Evolutionary conservation across 2,329 filamentous ascomycete species (phyloP).

Genomic region (Diaporthe amygdali): DNA sequence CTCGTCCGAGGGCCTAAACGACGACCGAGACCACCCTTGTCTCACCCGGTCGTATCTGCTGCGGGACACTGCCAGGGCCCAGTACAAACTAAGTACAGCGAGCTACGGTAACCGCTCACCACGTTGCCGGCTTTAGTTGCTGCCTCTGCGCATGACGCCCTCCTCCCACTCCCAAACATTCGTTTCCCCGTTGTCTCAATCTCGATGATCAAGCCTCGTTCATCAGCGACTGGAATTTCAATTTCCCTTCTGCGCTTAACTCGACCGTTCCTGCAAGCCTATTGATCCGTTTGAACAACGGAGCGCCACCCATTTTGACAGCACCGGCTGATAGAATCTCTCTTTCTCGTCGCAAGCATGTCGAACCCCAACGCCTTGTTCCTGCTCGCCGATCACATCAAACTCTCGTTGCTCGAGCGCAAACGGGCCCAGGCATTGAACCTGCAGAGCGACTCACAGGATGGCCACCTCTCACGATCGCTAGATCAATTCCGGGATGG

Average conservation of each 20-base stretch:
- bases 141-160: slow-evolving; percentile 10
- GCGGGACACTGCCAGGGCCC: background rate
- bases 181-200: background rate
- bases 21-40: background rate
- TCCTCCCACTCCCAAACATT: slow-evolving; percentile 3
- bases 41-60: background rate
- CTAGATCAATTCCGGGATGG: slow-evolving; percentile 86
- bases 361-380: slow-evolving; percentile 78
- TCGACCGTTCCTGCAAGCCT: background rate
- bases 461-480: slow-evolving; percentile 87
- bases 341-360: slow-evolving; percentile 37
- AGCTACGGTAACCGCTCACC: background rate
- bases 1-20: background rate
- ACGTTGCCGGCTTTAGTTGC: background rate
- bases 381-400: slow-evolving; percentile 94
- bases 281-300: background rate
- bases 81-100: background rate
- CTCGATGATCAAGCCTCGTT: background rate
- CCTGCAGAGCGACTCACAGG: slow-evolving; percentile 79
- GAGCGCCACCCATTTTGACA: background rate
- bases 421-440: slow-evolving; percentile 84
- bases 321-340: background rate
- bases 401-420: slow-evolving; percentile 90
- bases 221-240: background rate
- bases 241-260: background rate